Evolutionary conservation across 1,284 basidiomycete species (phyloP).

Genomic region (Ganoderma sinense): DNA sequence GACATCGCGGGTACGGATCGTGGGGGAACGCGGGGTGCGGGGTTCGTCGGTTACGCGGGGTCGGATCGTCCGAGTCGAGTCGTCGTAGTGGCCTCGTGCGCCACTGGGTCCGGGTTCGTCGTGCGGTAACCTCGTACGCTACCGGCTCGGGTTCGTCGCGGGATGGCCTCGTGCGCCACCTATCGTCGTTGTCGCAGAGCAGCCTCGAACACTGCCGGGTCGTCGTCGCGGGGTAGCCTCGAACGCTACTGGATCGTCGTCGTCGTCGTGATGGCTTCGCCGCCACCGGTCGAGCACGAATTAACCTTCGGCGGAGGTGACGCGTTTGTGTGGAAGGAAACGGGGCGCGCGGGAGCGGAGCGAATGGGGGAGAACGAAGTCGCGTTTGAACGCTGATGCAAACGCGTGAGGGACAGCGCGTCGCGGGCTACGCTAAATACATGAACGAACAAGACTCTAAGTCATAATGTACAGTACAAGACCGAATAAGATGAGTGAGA

Average conservation of each 20-base stretch:
- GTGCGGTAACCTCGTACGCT: not conserved
- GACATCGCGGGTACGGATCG: slow-evolving; percentile 1
- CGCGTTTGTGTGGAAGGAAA: slow-evolving; percentile 2
- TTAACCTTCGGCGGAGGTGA: slow-evolving; percentile 18
- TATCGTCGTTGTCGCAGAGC: not conserved
- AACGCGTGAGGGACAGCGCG: too few species aligned
- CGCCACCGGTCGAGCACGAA: slow-evolving; percentile 11
- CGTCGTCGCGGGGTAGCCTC: not conserved
- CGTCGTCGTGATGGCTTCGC: slow-evolving; percentile 9
- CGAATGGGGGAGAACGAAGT: too few species aligned
- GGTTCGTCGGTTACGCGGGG: slow-evolving; percentile 2
- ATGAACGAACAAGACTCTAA: too few species aligned
- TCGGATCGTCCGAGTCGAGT: not conserved
- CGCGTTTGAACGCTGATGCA: too few species aligned
- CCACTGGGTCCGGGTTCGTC: not conserved
- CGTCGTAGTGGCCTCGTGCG: not conserved
- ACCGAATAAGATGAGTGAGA: too few species aligned
- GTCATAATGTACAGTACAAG: too few species aligned
- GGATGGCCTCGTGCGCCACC: not conserved
- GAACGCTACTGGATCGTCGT: not conserved
- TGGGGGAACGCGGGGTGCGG: not conserved
- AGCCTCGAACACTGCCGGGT: slow-evolving; percentile 4
- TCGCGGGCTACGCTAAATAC: too few species aligned
- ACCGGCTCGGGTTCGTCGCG: too few species aligned
- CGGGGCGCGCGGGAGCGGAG: too few species aligned